phyloP scores from a whole-genome alignment of 768 basidiomycete genomes.

The Flagelloscypha sp. region DNA sequence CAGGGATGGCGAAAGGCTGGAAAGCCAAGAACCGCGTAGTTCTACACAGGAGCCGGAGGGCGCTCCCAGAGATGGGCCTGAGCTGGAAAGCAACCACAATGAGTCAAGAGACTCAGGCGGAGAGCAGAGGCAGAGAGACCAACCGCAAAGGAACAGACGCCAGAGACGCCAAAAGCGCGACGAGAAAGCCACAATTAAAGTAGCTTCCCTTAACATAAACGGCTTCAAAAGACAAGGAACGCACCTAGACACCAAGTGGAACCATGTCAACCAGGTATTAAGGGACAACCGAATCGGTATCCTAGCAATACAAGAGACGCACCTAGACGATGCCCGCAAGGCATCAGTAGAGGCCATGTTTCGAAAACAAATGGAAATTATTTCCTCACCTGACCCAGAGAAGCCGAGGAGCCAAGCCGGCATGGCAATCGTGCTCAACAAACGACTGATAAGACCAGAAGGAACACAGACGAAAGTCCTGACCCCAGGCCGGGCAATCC shows the following conservation, averaged over 20 bases:
- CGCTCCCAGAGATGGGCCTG: too few species aligned
- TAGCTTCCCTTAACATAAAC: conserved; percentile 12
- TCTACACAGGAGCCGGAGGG: too few species aligned
- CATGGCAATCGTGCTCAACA: conserved; percentile 6
- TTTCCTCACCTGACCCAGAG: not conserved
- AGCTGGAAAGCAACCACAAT: too few species aligned
- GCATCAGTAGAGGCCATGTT: too few species aligned
- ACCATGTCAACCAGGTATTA: conserved; percentile 8
- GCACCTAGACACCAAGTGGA: conserved; percentile 13
- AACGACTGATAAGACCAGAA: conserved; percentile 2
- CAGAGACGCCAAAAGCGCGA: too few species aligned
- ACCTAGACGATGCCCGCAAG: not conserved
- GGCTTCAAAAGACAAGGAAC: conserved; percentile 5
- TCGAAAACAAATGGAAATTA: conserved; percentile 2
- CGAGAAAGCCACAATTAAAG: too few species aligned
- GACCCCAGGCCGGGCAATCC: conserved; percentile 5
- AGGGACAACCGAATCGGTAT: conserved; percentile 10
- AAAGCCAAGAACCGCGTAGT: too few species aligned
- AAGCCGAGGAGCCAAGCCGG: not conserved
- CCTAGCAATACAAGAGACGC: conserved; percentile 10
- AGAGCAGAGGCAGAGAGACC: too few species aligned
- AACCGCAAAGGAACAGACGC: too few species aligned
- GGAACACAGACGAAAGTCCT: not conserved
- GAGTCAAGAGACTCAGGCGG: too few species aligned
- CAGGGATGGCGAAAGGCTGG: too few species aligned